Evolutionary conservation across 2,329 filamentous ascomycete species (phyloP), one percentile per base, ranked within the genome.

Genomic region (Dactylellina drechsleri): DNA sequence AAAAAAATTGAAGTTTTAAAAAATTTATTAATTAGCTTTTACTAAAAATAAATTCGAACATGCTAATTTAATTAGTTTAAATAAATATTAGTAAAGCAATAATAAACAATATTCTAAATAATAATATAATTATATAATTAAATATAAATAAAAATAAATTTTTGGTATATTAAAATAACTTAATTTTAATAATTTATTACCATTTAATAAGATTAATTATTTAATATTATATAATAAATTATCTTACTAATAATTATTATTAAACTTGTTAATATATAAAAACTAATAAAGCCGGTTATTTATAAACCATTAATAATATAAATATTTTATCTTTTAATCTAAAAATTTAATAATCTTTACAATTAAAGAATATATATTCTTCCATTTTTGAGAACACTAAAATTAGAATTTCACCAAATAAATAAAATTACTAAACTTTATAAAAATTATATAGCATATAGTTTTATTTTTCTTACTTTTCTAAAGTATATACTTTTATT

Each of bases 61-160:
- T 92, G 1, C 78, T 88, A 6, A 88, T 92, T 4, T 85, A 91
- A 0, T 78, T 83, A 0, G 84, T 87, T 0, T 89, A 92, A 78
- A 83, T 85, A 1, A 79, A 85, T 0, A 87, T 92, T 59, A 87
- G 89, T 0, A 43, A 66, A 0, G 78, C 84, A 16, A 91, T 92
- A 86, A 85, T 84, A 2, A 60, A 78, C 0, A 84, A 85, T 0
- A 77, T 79, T 0, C 78, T 78, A 0, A 79, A 78, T 0, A 18
- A 79, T 0, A 90, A 89, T 77, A 80, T 84, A 0, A 85, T 88
- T 0, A 85, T 91, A 82, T 88, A 91, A 77, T 80, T 92, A 1
- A 90, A 90, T 76, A 92, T 91, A 89, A 89, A 90, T 0, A 86
- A 90, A 78, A 89, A 89, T 0, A 92, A 91, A 76, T 88, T 88